Conservation (phyloP, 1,284 basidiomycete species). For the Rhodotorula sp. region DNA sequence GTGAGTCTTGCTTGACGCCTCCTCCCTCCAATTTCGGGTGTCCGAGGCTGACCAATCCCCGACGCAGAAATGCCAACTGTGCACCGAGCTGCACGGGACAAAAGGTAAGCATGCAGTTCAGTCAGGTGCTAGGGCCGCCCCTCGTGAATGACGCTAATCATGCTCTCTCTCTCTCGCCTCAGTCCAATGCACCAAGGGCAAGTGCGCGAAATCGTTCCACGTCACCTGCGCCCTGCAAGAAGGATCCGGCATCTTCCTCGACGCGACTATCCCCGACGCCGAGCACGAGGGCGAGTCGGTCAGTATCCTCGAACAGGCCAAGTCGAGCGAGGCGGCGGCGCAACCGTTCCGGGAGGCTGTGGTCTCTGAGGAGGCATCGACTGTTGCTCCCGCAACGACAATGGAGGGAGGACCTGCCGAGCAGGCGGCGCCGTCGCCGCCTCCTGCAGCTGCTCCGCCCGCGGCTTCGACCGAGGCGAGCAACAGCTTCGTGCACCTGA, state of each 20-base stretch:
- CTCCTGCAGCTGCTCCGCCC: neutral
- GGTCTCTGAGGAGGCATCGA: too few species aligned
- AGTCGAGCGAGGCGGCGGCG: neutral
- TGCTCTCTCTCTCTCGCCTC: too few species aligned
- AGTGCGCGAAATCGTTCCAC: conserved; percentile 82
- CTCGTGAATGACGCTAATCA: too few species aligned
- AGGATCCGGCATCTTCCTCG: conserved; percentile 61
- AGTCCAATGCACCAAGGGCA: conserved; percentile 47
- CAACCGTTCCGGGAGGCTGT: neutral
- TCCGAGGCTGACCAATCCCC: too few species aligned
- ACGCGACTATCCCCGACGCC: conserved; percentile 62
- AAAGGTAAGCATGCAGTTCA: conserved; percentile 53
- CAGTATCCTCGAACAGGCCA: conserved; percentile 20
- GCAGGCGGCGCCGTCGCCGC: neutral
- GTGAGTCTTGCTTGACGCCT: conserved; percentile 55
- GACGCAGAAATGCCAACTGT: conserved; percentile 80
- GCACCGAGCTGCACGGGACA: conserved; percentile 75
- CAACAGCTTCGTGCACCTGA: conserved; percentile 30
- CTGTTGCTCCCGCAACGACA: too few species aligned
- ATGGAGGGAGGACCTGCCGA: too few species aligned
- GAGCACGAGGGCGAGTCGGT: conserved; percentile 55
- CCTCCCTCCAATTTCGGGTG: neutral
- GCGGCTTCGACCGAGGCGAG: neutral
- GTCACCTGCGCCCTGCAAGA: conserved; percentile 75
- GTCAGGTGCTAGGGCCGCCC: too few species aligned